Percentiles rank a stretch among this genome's conserved stretches.
phyloP scores from a whole-genome alignment of 148 eudicot species.

The Oxyria digyna region DNA sequence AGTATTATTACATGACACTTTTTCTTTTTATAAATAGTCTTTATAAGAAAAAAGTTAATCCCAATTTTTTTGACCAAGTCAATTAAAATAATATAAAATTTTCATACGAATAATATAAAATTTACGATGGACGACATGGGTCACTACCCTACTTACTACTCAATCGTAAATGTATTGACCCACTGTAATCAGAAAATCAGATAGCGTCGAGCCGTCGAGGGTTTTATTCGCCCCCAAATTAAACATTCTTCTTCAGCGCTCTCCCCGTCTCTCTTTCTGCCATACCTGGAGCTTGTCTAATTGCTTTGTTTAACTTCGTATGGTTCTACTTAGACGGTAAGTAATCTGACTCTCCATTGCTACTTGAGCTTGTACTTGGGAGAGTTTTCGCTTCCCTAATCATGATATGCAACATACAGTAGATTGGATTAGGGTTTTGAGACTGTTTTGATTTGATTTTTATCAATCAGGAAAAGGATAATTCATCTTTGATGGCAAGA shows the following conservation, averaged over 20 bases:
- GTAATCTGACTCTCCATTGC: neutral
- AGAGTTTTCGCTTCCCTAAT: neutral
- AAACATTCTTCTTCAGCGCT: neutral
- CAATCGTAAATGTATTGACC: too few species aligned
- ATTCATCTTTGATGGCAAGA: conserved; percentile 29
- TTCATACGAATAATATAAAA: too few species aligned
- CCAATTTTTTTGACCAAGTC: too few species aligned
- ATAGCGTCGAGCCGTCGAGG: too few species aligned
- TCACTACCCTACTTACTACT: too few species aligned
- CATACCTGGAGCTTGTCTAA: neutral
- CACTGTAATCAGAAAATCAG: too few species aligned
- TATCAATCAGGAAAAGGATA: neutral
- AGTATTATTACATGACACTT: too few species aligned
- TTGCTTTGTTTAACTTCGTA: neutral
- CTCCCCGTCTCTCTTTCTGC: neutral
- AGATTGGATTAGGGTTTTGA: conserved; percentile 1
- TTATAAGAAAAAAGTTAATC: too few species aligned
- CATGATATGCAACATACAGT: neutral
- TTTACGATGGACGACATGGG: too few species aligned
- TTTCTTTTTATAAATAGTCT: too few species aligned
- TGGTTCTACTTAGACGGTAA: neutral
- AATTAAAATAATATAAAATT: too few species aligned
- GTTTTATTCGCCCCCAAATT: neutral
- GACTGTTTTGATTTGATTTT: neutral
- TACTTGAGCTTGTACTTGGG: neutral